Base-by-base conservation (phyloP, 2,329 filamentous ascomycete species). In the Aspergillus fumigatus region DNA sequence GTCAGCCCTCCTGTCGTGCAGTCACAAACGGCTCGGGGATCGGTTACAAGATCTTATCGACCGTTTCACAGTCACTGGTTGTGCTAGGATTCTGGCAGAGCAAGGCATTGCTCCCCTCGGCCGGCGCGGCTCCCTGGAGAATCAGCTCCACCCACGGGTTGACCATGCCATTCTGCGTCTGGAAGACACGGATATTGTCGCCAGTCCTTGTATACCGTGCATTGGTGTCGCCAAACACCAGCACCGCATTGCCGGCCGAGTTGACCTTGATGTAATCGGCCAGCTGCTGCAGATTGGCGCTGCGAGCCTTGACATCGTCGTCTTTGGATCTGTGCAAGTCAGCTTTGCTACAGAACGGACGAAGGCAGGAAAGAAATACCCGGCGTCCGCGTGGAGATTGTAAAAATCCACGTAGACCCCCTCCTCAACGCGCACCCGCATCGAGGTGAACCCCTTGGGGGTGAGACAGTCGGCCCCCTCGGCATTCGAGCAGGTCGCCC, bases 401-500 rank as follows among this genome's bases (percentile, higher is more conserved):
- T 88, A 88, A 7, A 83, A 74, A 67, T 88, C 86, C 25, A 86
- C 70, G 58, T 81, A 86, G 7, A 84, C 78, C 17, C 80, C 80
- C 38, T 77, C 74, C 8, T 76, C 78, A 14, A 87, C 62, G 21
- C 77, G 71, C 43, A 81, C 70, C 11, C 84, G 80, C 84, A 88
- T 87, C 50, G 84, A 84, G 0, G 85, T 88, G 69, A 88, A 88
- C 14, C 86, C 86, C 70, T 89, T 89, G 23, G 85, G 86, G 0
- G 86, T 88, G 59, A 88, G 73, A 67, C 86, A 88, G 68, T 89
- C 86, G 1, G 69, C 64, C 0, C 78, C 79, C 0, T 81, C 83
- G 38, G 79, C 78, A 65, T 83, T 70, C 56, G 81, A 83, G 72
- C 67, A 69, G 1, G 45, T 60, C n/a, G 56, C 57, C 86, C 86